Evolutionary conservation across 192 early-diverging fungal species (phyloP), one percentile per base, ranked within the genome.

Genomic region (Pilobolus umbonatus): DNA sequence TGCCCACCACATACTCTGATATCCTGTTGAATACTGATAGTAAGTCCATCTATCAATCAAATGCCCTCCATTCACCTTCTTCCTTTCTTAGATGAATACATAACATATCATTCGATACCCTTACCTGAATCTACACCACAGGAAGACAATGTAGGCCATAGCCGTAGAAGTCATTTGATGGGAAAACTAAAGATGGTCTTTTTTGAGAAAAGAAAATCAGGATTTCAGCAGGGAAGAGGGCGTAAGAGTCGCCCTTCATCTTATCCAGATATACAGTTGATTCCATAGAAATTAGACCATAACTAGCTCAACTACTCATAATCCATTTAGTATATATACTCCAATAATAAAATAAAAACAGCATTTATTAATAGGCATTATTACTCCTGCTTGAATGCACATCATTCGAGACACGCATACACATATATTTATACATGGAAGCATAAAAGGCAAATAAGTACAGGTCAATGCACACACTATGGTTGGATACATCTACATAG

Each of bases 121-220:
- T 31, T 51, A 51, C 29, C n/a, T n/a, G n/a, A 51, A 28, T 19
- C 15, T 17, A 19, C 5, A 28, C 49, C 49, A 19, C 49, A 51
- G n/a, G 29, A 51, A 51, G 17, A 31, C 29, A 28, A 30, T 29
- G 26, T 51, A 51, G 31, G 25, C 52, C 52, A 54, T 25, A 34
- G 57, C 24, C 29, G 45, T 15, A 36, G 31, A 0, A 59, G 43
- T 36, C 42, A 59, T 47, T 30, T 65, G 11, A 52, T 65, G 45
- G 64, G 59, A 30, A 65, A 65, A 38, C 25, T 65, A 38, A 49
- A 57, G 36, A 65, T 59, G 64, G 64, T 47, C 7, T 59, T 65
- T 53, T 65, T 57, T 43, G 64, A 65, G 26, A 65, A 65, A 31
- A 36, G 56, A 19, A 65, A 59, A 52, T 58, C 64, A 9, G 39